A percentile compares a stretch with the other conserved stretches of the same genome.
phyloP scores from a whole-genome alignment of 2,329 filamentous ascomycete species.

The Xylariaceae sp. region DNA sequence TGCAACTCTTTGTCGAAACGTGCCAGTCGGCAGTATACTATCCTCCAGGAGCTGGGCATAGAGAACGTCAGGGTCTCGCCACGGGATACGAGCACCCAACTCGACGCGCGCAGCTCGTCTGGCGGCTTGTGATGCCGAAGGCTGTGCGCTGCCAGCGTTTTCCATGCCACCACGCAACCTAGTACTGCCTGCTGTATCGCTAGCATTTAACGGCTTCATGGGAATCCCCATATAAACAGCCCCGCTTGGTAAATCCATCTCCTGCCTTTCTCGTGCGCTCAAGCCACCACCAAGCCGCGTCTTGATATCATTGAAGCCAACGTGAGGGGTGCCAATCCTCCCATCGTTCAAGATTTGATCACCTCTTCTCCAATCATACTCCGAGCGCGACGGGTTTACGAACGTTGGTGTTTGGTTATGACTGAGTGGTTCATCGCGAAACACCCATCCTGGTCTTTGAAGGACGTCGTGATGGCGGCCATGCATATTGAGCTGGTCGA shows the following conservation, averaged over 20 bases:
- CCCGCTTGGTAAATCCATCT: neutral
- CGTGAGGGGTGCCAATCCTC: neutral
- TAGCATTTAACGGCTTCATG: neutral
- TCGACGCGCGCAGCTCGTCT: neutral
- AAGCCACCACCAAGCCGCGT: constrained; percentile 10
- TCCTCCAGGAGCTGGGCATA: constrained; percentile 11
- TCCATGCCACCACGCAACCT: constrained; percentile 8
- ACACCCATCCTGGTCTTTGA: constrained; percentile 1
- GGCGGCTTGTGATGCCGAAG: neutral
- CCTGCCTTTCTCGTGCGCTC: neutral
- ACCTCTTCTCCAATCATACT: neutral
- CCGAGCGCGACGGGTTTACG: neutral
- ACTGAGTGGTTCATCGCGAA: neutral
- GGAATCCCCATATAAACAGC: neutral
- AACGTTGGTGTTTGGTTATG: neutral
- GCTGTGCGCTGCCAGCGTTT: neutral
- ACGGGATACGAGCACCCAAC: neutral
- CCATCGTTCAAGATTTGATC: neutral
- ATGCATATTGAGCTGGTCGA: neutral
- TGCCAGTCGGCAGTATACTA: neutral
- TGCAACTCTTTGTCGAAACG: neutral
- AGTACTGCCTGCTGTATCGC: neutral
- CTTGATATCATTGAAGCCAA: constrained; percentile 13
- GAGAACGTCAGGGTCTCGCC: constrained; percentile 4
- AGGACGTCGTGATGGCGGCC: neutral